Percentiles rank a stretch among this genome's conserved stretches.
Evolutionary conservation across 2,329 filamentous ascomycete genomes (phyloP).

Genomic region (Albophoma yamanashiensis): DNA sequence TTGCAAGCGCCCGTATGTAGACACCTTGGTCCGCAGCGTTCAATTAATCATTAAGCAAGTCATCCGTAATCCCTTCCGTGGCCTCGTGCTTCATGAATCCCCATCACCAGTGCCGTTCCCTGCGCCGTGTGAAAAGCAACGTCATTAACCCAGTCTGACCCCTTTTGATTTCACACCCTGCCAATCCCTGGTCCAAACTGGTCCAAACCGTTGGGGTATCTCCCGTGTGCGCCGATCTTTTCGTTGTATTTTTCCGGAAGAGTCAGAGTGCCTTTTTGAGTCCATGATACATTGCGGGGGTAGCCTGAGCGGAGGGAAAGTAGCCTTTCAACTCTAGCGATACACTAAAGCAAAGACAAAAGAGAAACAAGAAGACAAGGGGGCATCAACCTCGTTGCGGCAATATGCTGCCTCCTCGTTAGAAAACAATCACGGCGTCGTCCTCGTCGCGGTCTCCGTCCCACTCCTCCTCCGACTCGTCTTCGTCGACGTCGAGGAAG

Average conservation of each 20-base stretch:
- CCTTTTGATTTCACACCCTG: not conserved
- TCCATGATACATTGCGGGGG: not conserved
- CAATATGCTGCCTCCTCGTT: constrained; percentile 1
- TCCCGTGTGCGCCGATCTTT: not conserved
- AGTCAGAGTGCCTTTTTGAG: not conserved
- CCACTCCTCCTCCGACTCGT: constrained; percentile 47
- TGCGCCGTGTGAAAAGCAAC: not conserved
- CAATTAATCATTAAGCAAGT: not conserved
- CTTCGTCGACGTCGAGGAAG: constrained; percentile 51
- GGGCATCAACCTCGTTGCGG: not conserved
- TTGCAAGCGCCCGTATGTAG: not conserved
- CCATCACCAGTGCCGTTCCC: not conserved
- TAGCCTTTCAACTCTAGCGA: not conserved
- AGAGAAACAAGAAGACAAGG: not conserved
- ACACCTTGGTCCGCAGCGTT: not conserved
- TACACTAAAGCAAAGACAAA: not conserved
- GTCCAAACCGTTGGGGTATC: not conserved
- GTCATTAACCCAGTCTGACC: not conserved
- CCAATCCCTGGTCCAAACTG: not conserved
- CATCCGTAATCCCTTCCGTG: not conserved
- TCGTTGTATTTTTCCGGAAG: not conserved
- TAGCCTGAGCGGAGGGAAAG: not conserved
- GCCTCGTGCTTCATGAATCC: not conserved
- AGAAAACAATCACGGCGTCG: constrained; percentile 18
- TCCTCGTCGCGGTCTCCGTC: constrained; percentile 43